Evolutionary conservation across 164 flowering plant species (phyloP).

Genomic region (Hamamelis virginiana): DNA sequence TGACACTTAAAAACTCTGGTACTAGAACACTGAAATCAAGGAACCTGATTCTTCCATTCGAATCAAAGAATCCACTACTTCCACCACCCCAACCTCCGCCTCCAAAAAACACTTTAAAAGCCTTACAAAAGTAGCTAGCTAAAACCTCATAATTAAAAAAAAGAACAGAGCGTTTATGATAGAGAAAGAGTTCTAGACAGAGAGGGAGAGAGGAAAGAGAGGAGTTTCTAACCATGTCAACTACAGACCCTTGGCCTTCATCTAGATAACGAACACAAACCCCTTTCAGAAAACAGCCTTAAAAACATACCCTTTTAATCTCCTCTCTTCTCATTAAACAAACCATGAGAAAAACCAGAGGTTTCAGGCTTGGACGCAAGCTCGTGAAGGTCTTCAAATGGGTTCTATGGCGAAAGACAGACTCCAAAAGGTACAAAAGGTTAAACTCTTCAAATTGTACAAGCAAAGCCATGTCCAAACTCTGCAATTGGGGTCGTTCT

Average conservation of each 20-base stretch:
- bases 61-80: constrained; percentile 1
- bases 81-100: not conserved
- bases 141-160: too few relatives aligned
- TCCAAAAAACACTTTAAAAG: not conserved
- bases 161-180: too few relatives aligned
- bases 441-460: not conserved
- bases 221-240: not conserved
- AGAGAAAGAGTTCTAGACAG: not conserved
- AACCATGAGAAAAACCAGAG: constrained; percentile 25
- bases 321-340: not conserved
- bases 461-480: constrained; percentile 6
- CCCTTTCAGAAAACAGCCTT: not conserved
- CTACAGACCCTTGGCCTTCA: not conserved
- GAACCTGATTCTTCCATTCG: not conserved
- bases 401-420: constrained; percentile 16
- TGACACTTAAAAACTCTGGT: not conserved
- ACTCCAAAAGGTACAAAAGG: not conserved
- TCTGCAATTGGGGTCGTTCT: constrained; percentile 20
- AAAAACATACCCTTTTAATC: not conserved
- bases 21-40: not conserved
- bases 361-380: constrained; percentile 27
- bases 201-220: not conserved
- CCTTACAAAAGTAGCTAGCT: too few relatives aligned
- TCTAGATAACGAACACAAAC: not conserved
- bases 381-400: constrained; percentile 24